Evolutionary conservation across 1,284 basidiomycete species (phyloP).

Genomic region (Golubevia pallescens): DNA sequence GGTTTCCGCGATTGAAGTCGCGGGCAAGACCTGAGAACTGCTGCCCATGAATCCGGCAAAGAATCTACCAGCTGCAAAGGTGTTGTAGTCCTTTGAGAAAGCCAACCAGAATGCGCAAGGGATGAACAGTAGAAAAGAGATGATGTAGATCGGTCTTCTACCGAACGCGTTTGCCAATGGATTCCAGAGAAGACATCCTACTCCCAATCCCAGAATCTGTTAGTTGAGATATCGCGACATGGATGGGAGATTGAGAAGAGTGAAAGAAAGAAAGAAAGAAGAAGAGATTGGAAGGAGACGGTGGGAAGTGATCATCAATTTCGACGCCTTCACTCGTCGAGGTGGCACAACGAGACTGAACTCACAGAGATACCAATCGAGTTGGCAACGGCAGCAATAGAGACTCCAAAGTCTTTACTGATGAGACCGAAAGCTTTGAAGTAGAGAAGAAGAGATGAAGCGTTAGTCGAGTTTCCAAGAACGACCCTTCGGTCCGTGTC

Average conservation of each 20-base stretch:
- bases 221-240: no score
- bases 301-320: no score
- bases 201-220: slow-evolving; percentile 37
- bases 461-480: background rate
- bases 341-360: no score
- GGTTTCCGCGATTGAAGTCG: slow-evolving; percentile 28
- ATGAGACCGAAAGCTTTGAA: slow-evolving; percentile 23
- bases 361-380: slow-evolving; percentile 28
- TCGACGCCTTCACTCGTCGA: no score
- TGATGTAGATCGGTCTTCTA: slow-evolving; percentile 25
- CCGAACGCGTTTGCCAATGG: slow-evolving; percentile 29
- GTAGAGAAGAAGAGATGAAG: background rate
- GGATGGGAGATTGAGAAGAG: no score
- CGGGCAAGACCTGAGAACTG: slow-evolving; percentile 30
- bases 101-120: slow-evolving; percentile 34
- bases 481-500: background rate
- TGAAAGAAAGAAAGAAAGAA: no score
- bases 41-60: slow-evolving; percentile 27
- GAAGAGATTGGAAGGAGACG: no score
- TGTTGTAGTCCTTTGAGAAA: slow-evolving; percentile 18
- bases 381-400: slow-evolving; percentile 30
- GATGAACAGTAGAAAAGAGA: slow-evolving; percentile 33
- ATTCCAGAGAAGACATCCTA: slow-evolving; percentile 41
- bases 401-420: slow-evolving; percentile 16
- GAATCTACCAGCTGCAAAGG: slow-evolving; percentile 34